These are phyloP conservation scores for Perilla frutescens DNA, from an alignment of 257 asterid species.

Conservation along the genomic window DNA sequence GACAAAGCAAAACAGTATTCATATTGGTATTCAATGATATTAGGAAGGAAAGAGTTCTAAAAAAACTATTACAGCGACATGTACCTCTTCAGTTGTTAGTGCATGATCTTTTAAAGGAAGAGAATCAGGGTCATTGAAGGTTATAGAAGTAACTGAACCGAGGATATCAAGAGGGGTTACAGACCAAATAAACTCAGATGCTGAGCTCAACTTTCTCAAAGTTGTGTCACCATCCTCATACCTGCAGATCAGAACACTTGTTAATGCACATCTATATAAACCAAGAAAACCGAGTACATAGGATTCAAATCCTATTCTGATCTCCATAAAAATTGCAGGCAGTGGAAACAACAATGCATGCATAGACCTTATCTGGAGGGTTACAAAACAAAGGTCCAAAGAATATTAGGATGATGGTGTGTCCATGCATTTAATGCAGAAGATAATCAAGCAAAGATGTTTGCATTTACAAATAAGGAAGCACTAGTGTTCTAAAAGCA, in stretches of 20 bases:
- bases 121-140: conserved; percentile 67
- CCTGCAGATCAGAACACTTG: conserved; percentile 42
- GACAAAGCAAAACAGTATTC: conserved; percentile 14
- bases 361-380: no score
- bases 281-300: neutral
- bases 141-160: conserved; percentile 79
- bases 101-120: conserved; percentile 69
- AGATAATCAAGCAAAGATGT: no score
- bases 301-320: neutral
- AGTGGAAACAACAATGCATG: neutral
- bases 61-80: neutral
- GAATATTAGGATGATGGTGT: neutral
- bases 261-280: neutral
- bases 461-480: neutral
- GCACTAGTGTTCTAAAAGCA: neutral
- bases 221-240: conserved; percentile 91
- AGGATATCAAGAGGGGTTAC: conserved; percentile 75
- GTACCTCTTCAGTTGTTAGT: conserved; percentile 87
- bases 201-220: conserved; percentile 72
- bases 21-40: neutral
- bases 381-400: neutral
- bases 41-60: neutral
- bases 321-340: neutral
- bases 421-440: neutral
- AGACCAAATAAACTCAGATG: conserved; percentile 79